A percentile compares a stretch with the other conserved stretches of the same genome.
Conservation (phyloP, 257 asterid species). For the Lycium ferocissimum region DNA sequence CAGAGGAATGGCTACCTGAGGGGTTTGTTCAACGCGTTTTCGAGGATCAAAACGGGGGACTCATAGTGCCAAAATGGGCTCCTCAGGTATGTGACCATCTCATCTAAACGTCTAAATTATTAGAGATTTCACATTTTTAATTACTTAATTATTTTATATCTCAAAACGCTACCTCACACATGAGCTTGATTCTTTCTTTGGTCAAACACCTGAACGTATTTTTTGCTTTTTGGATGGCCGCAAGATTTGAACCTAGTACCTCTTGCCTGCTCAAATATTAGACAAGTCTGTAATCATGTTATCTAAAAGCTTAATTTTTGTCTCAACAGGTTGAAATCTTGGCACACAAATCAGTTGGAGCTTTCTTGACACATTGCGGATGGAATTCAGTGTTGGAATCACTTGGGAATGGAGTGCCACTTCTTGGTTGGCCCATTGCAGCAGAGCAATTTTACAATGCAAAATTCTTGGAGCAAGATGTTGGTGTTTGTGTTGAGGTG, state of each 20-base stretch:
- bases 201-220: not conserved
- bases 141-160: not conserved
- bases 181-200: not conserved
- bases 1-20: conserved; percentile 67
- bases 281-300: not conserved
- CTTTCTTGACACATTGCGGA: conserved; percentile 60
- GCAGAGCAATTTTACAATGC: conserved; percentile 68
- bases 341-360: conserved; percentile 52
- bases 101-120: not conserved
- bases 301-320: not conserved
- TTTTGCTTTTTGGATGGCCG: not conserved
- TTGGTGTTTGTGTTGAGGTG: conserved; percentile 61
- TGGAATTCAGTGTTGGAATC: conserved; percentile 73
- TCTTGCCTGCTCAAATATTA: not conserved
- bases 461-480: conserved; percentile 51
- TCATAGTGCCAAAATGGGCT: conserved; percentile 54
- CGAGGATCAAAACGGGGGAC: conserved; percentile 43
- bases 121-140: not conserved
- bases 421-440: conserved; percentile 67
- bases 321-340: conserved; percentile 50
- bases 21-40: conserved; percentile 46
- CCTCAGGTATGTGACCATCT: conserved; percentile 31
- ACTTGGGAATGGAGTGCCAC: conserved; percentile 53
- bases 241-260: not conserved
- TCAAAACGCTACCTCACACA: not conserved